Conservation (phyloP, 495 filamentous ascomycete species). For the Penicillium angulare region DNA sequence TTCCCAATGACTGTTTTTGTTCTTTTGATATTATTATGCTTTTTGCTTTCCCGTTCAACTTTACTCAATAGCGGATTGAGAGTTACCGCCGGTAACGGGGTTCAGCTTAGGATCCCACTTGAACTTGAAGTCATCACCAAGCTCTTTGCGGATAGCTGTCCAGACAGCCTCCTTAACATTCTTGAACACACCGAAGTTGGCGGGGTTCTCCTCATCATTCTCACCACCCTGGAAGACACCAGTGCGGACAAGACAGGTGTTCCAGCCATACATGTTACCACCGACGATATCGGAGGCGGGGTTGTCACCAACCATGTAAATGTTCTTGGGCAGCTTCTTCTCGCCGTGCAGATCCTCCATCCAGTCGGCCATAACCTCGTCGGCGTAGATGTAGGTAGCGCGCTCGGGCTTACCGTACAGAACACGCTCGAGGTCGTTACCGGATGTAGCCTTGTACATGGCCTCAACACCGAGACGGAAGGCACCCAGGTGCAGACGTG, state of each 20-base stretch:
- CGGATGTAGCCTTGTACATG: constrained; percentile 74
- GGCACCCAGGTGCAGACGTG: constrained; percentile 71
- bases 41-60: neutral
- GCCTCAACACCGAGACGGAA: constrained; percentile 77
- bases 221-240: constrained; percentile 57
- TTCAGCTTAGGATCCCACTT: constrained; percentile 59
- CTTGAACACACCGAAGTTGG: constrained; percentile 56
- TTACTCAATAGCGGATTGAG: constrained; percentile 54
- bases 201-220: constrained; percentile 58
- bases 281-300: constrained; percentile 75
- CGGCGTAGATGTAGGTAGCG: constrained; percentile 78
- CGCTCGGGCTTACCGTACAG: constrained; percentile 80
- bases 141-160: constrained; percentile 52
- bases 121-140: constrained; percentile 57
- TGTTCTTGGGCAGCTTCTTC: constrained; percentile 64
- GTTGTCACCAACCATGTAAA: constrained; percentile 85
- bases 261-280: constrained; percentile 81
- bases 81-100: constrained; percentile 56
- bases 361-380: constrained; percentile 72
- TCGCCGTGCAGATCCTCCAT: constrained; percentile 75
- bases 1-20: neutral
- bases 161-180: constrained; percentile 56
- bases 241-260: constrained; percentile 66
- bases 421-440: constrained; percentile 74
- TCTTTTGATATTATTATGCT: neutral